A percentile compares a stretch with the other conserved stretches of the same genome.
Conservation (phyloP, 148 eudicot genomes). For the Diospyros kaki region DNA sequence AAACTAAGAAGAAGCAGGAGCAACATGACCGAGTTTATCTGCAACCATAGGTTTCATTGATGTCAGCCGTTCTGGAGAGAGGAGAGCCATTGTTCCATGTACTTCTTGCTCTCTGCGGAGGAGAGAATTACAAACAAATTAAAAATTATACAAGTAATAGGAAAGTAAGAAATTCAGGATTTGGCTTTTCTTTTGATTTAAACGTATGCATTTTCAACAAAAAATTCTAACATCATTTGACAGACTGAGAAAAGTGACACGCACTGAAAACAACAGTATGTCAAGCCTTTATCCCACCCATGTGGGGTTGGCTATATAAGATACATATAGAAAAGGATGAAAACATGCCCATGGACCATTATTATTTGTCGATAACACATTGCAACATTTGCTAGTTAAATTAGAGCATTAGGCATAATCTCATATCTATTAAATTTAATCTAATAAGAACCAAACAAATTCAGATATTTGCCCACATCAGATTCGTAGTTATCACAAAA, state of each 20-base stretch:
- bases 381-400: background rate
- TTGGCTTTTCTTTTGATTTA: background rate
- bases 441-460: background rate
- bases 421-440: background rate
- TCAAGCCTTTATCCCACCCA: too few species aligned
- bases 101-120: slow-evolving; percentile 32
- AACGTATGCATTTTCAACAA: background rate
- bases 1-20: slow-evolving; percentile 8
- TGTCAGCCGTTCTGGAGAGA: slow-evolving; percentile 46
- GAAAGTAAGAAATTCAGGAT: background rate
- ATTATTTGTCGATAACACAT: too few species aligned
- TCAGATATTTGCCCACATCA: background rate
- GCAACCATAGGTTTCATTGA: background rate
- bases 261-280: too few species aligned
- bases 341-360: too few species aligned
- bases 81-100: slow-evolving; percentile 64
- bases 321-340: too few species aligned
- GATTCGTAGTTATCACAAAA: background rate
- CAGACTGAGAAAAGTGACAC: too few species aligned
- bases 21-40: background rate
- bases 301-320: too few species aligned
- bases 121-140: background rate
- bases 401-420: background rate
- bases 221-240: background rate
- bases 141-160: background rate